Evolutionary conservation across 768 basidiomycete species (phyloP).

Genomic region (Austroboletus eburneus): DNA sequence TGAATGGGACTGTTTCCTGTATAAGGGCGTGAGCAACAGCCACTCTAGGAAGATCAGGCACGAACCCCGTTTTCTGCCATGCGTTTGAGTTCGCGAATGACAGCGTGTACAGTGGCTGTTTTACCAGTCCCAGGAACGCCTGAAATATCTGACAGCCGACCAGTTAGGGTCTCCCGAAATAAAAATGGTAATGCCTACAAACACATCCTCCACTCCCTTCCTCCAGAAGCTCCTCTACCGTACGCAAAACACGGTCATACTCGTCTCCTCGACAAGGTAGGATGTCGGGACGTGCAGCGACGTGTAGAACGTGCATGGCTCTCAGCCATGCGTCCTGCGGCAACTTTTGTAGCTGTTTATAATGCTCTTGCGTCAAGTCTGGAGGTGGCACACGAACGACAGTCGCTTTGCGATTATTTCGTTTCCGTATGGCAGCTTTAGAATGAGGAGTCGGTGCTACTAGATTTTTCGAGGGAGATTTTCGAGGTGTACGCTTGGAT

Average conservation of each 20-base stretch:
- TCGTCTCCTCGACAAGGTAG: slow-evolving; percentile 89
- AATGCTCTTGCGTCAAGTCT: slow-evolving; percentile 32
- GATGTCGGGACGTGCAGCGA: slow-evolving; percentile 85
- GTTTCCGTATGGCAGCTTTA: slow-evolving; percentile 57
- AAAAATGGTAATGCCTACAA: slow-evolving; percentile 49
- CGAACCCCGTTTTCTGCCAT: slow-evolving; percentile 80
- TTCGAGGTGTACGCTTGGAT: slow-evolving; percentile 33
- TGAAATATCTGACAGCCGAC: slow-evolving; percentile 71
- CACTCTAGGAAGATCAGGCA: not conserved
- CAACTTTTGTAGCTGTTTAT: slow-evolving; percentile 45
- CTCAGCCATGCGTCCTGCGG: slow-evolving; percentile 79
- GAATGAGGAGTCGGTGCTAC: slow-evolving; percentile 74
- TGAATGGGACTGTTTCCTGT: slow-evolving; percentile 91
- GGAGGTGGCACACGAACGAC: slow-evolving; percentile 34
- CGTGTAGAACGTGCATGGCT: slow-evolving; percentile 89
- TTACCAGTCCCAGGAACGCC: slow-evolving; percentile 99
- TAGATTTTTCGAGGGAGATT: slow-evolving; percentile 35
- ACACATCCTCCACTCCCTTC: slow-evolving; percentile 94
- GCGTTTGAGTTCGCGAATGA: slow-evolving; percentile 83
- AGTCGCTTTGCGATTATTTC: slow-evolving; percentile 30
- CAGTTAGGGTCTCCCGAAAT: slow-evolving; percentile 1
- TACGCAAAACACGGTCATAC: slow-evolving; percentile 67
- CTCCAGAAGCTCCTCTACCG: slow-evolving; percentile 82
- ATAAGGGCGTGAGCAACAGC: not conserved
- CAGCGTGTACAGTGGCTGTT: slow-evolving; percentile 94